These are phyloP conservation scores for Raddia distichophylla DNA, from an alignment of 176 grass and related monocot genomes.

Conservation along the genomic window DNA sequence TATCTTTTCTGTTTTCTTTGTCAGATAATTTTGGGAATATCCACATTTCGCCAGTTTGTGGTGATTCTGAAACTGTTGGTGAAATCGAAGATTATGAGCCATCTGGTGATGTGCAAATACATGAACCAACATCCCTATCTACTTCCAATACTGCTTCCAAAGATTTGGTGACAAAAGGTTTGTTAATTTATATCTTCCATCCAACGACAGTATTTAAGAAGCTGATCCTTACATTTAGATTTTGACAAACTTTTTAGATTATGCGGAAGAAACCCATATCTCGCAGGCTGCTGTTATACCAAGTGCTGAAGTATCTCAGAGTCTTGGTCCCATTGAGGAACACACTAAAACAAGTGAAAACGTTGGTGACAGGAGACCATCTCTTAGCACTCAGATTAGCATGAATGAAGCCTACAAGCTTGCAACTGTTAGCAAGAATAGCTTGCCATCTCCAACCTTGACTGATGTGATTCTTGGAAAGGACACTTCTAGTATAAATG, in stretches of 20 bases:
- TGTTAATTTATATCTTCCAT: slow-evolving; percentile 19
- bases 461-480: slow-evolving; percentile 88
- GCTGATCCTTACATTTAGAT: slow-evolving; percentile 22
- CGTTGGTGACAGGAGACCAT: slow-evolving; percentile 45
- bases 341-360: slow-evolving; percentile 39
- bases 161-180: slow-evolving; percentile 28
- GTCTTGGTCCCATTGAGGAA: slow-evolving; percentile 37
- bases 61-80: slow-evolving; percentile 35
- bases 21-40: slow-evolving; percentile 29
- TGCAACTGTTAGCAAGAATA: slow-evolving; percentile 57
- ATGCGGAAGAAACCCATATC: slow-evolving; percentile 33
- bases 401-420: slow-evolving; percentile 78
- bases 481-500: slow-evolving; percentile 72
- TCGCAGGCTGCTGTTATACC: slow-evolving; percentile 26
- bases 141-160: slow-evolving; percentile 34
- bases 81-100: slow-evolving; percentile 37
- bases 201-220: slow-evolving; percentile 22
- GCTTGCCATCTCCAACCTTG: slow-evolving; percentile 66
- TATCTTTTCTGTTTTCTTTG: neutral
- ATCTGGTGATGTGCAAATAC: slow-evolving; percentile 18
- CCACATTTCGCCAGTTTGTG: slow-evolving; percentile 28
- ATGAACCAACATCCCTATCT: slow-evolving; percentile 35
- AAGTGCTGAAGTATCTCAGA: slow-evolving; percentile 37
- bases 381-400: slow-evolving; percentile 69
- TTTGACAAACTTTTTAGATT: slow-evolving; percentile 28